Base-by-base conservation (phyloP, 176 grass and related monocot genomes). In the Pontederia crassipes region DNA sequence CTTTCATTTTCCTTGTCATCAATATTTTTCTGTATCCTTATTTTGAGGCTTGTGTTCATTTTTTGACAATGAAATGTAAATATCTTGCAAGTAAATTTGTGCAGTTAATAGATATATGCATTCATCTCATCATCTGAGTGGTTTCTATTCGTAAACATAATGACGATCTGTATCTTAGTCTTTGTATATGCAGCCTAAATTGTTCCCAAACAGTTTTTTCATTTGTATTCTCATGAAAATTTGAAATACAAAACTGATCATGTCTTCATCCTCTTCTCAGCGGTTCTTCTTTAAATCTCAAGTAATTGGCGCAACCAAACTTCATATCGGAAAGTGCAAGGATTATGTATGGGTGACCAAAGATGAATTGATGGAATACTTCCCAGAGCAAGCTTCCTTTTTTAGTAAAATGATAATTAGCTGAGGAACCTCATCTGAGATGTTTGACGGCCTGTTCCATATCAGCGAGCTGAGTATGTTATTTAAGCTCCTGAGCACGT, bases 271-370 rank as follows among this genome's bases (percentile, higher is more conserved):
- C 17, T 55, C 8, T 74, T 48, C 48, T 9, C 80, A 97, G 87
- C 74, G 79, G 15, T 97, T 97, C 76, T 97, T 97, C 68, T 97
- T 97, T 76, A 97, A 97, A 71, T 97, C 87, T 32, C 92, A 97
- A 91, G 87, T 88, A 52, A 70, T 97, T 1, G 92, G 84, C 28
- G 46, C 81, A 1, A 80, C 59, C 1, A 80, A 85, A 57, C 40
- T 85, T 27, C 52, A 85, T 13, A 76, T 97, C 14, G 67, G 78
- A 9, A 79, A 83, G 55, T 97, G 92, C 48, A 62, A 91, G 45
- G 92, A 97, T 49, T 78, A 85, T 15, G 81, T 76, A 4, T 97
- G 92, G 92, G 87, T 91, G n/a, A 97, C 81, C 12, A 97, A 97
- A 72, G 92, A 85, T 54, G 92, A 91, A 69, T 64, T 97, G 63